phyloP scores from a whole-genome alignment of 768 basidiomycete genomes.

The Rhodosporidiobolus sp. region DNA sequence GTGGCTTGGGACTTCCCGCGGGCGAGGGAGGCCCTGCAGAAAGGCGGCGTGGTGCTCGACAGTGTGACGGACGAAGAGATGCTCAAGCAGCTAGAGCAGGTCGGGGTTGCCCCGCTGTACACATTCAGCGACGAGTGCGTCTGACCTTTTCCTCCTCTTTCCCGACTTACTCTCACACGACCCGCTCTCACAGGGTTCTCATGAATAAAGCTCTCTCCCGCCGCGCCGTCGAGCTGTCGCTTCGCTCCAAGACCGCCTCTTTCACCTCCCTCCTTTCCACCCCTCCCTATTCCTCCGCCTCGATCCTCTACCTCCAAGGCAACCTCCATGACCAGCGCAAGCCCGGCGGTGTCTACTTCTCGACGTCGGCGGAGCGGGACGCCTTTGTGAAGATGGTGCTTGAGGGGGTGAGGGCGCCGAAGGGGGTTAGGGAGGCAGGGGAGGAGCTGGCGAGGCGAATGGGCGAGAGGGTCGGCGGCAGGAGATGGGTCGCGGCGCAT shows the following conservation, averaged over 20 bases:
- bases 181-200: not conserved
- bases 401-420: not conserved
- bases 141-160: not conserved
- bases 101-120: not conserved
- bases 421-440: not conserved
- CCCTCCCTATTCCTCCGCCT: not conserved
- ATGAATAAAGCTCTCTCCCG: conserved; percentile 19
- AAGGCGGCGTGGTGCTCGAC: not conserved
- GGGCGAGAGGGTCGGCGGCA: conserved; percentile 1
- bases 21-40: conserved; percentile 1
- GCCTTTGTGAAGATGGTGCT: not conserved
- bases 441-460: conserved; percentile 9
- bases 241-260: not conserved
- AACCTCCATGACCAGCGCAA: conserved; percentile 21
- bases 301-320: conserved; percentile 8
- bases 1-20: not conserved
- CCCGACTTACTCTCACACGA: no score
- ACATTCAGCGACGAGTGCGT: conserved; percentile 13
- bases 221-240: conserved; percentile 8
- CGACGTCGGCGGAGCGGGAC: not conserved
- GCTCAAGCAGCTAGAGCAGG: not conserved
- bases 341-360: conserved; percentile 21
- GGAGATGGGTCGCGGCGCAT: conserved; percentile 31
- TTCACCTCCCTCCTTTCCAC: not conserved
- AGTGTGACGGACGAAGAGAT: not conserved